These are phyloP conservation scores for Avena sativa DNA, from an alignment of 176 grass and related monocot species.

Conservation along the genomic window DNA sequence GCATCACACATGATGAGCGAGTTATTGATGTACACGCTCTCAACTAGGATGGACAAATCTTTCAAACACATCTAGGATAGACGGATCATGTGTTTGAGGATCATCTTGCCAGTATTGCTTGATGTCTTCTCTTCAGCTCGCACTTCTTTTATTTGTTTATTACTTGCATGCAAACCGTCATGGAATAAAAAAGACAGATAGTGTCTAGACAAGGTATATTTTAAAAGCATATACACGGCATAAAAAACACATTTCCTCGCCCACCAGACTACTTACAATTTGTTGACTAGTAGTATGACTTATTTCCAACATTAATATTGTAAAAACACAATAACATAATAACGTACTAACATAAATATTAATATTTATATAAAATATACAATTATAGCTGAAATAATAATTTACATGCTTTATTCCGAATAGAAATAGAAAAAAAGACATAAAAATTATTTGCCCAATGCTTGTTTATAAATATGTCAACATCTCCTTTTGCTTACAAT, in stretches of 20 bases:
- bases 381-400: background rate
- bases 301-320: background rate
- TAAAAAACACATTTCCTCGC: background rate
- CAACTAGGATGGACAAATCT: background rate
- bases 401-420: background rate
- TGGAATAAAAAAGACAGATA: constrained; percentile 2
- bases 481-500: constrained; percentile 29
- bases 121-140: background rate
- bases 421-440: background rate
- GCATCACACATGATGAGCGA: background rate
- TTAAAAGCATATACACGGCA: background rate
- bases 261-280: background rate
- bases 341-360: background rate
- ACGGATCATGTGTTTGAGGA: constrained; percentile 3
- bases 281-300: background rate
- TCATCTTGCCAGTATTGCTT: background rate
- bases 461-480: constrained; percentile 27
- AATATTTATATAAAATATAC: background rate
- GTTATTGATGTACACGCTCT: constrained; percentile 19
- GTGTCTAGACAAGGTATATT: constrained; percentile 9
- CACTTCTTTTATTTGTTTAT: constrained; percentile 25
- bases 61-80: background rate
- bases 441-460: background rate
- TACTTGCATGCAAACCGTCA: background rate
- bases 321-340: background rate